These are phyloP conservation scores for Nicotiana knightiana DNA, from an alignment of 257 asterid genomes.

Conservation along the genomic window DNA sequence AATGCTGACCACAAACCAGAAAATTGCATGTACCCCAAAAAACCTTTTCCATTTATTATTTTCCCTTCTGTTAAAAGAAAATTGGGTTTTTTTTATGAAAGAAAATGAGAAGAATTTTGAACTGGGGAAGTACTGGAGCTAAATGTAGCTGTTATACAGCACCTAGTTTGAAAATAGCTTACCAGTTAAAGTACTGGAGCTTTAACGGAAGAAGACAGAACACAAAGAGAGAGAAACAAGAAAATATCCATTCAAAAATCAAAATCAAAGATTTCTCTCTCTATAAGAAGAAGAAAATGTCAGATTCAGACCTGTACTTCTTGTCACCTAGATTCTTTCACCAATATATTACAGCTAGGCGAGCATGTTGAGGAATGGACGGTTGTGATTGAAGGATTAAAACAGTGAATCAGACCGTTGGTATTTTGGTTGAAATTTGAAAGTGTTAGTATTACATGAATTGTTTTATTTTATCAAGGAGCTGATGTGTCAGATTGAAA, in stretches of 20 bases:
- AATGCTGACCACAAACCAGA: background rate
- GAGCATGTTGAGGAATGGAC: conserved; percentile 21
- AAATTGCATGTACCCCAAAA: background rate
- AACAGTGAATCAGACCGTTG: conserved; percentile 62
- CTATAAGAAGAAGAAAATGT: conserved; percentile 24
- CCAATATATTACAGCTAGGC: background rate
- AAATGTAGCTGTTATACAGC: conserved; percentile 13
- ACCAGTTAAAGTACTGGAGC: conserved; percentile 16
- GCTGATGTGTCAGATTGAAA: conserved; percentile 25
- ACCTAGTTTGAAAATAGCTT: conserved; percentile 8
- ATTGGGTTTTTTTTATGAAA: background rate
- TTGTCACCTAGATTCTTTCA: conserved; percentile 2
- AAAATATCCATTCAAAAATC: conserved; percentile 43
- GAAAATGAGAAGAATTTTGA: background rate
- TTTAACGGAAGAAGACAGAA: conserved; percentile 26
- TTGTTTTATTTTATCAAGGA: conserved; percentile 21
- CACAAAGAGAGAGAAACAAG: conserved; percentile 10
- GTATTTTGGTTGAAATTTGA: conserved; percentile 41
- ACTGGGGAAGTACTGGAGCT: conserved; percentile 6
- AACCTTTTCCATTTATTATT: background rate
- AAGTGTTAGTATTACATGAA: conserved; percentile 8
- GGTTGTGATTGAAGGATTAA: conserved; percentile 27
- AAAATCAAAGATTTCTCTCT: conserved; percentile 17
- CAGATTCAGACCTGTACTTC: conserved; percentile 34
- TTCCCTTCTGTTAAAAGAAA: background rate